These are phyloP conservation scores for Chrysanthemum lavandulifolium DNA, from an alignment of 129 eudicot genomes.

Conservation along the genomic window DNA sequence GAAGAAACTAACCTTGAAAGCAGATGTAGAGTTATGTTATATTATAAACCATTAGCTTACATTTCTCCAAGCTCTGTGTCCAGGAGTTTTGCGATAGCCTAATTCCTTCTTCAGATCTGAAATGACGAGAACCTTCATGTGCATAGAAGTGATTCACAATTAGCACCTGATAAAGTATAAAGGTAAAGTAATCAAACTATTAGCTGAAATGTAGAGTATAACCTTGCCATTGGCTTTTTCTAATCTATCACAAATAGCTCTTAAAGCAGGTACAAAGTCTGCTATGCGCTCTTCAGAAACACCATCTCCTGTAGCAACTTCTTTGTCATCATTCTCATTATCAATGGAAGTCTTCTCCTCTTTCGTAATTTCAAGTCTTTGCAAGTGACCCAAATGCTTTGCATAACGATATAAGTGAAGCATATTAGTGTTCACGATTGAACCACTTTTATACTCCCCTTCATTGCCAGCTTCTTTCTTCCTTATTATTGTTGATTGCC, in stretches of 20 bases:
- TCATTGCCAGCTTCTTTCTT: constrained; percentile 53
- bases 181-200: constrained; percentile 7
- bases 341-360: constrained; percentile 41
- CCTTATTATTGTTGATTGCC: constrained; percentile 72
- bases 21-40: not conserved
- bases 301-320: constrained; percentile 35
- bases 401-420: constrained; percentile 77
- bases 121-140: constrained; percentile 65
- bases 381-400: constrained; percentile 71
- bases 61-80: constrained; percentile 91
- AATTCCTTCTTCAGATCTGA: constrained; percentile 77
- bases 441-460: constrained; percentile 42
- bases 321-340: constrained; percentile 41
- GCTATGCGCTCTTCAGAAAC: constrained; percentile 46
- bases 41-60: constrained; percentile 33
- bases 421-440: constrained; percentile 74
- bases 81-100: constrained; percentile 58
- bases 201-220: constrained; percentile 17
- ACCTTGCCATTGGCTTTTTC: constrained; percentile 91
- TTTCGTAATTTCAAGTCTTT: constrained; percentile 79
- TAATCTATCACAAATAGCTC: constrained; percentile 75
- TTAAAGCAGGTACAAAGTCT: constrained; percentile 66
- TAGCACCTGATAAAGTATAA: constrained; percentile 14
- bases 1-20: constrained; percentile 10
- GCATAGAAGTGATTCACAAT: constrained; percentile 1